Evolutionary conservation across 2,329 filamentous ascomycete species (phyloP), one percentile per base, ranked within the genome.

Genomic region (Claviceps humidiphila): DNA sequence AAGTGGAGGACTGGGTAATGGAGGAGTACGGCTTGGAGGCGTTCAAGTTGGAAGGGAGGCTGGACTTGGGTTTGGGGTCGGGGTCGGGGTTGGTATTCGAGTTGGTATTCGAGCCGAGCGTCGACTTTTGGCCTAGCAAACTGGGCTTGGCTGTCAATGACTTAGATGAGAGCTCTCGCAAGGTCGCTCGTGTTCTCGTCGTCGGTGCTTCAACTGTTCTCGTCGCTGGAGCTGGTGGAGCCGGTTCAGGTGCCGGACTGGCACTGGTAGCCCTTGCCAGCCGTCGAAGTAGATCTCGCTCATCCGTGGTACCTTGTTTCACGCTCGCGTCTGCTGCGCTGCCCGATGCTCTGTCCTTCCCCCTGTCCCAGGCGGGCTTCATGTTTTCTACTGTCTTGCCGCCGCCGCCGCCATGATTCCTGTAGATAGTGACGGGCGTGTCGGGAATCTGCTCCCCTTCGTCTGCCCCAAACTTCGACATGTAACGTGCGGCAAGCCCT

Each of bases 241-340:
- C 6, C 14, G 63, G 57, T 2, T 54, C 56, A n/a, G 53, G 48
- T 30, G 66, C 61, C 22, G 73, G 73, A 53, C 72, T 77, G 52
- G 66, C 66, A 58, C 70, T 75, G 37, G 72, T 64, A 46, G 70
- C 74, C 49, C 71, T 69, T 22, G 75, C 72, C 57, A 80, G 64
- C 50, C 69, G 70, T 54, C 72, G 72, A 49, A 79, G 63, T 45
- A 78, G 53, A 42, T 79, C 76, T 41, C 68, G 55, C 41, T 78
- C 75, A 24, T 51, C 43, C 2, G 34, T 38, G 8, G 24, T 16
- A 41, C 48, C 16, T 41, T 44, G 20, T 38, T 40, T 46, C 47
- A 30, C 42, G 48, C 24, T 30, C 30, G 51, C 26, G 41, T 46
- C 42, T 37, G 46, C 9, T 34, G 30, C 30, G 30, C 30, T 34